Evolutionary conservation across 2,329 filamentous ascomycete genomes (phyloP).

Genomic region (Scedosporium aurantiacum): DNA sequence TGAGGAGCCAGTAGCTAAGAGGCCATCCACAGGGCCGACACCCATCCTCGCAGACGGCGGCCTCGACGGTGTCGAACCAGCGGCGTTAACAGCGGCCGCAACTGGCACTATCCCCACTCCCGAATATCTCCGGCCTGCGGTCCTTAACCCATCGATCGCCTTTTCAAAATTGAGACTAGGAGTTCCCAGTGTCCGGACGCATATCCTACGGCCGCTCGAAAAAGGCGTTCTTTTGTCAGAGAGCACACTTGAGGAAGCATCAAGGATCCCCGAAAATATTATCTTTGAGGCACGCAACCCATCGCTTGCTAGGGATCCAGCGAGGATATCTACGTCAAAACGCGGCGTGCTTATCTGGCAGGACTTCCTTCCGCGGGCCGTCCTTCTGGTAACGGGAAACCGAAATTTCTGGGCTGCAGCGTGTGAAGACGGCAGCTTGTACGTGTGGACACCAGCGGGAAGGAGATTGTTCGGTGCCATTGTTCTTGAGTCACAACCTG

Average conservation of each 20-base stretch:
- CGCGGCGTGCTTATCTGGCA: constrained; percentile 80
- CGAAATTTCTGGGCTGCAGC: constrained; percentile 84
- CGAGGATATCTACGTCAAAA: constrained; percentile 70
- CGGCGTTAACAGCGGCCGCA: constrained; percentile 47
- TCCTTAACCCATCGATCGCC: constrained; percentile 70
- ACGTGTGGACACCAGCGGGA: constrained; percentile 87
- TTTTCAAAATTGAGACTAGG: constrained; percentile 77
- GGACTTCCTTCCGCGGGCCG: constrained; percentile 77
- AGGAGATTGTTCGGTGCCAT: constrained; percentile 75
- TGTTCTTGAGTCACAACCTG: constrained; percentile 81
- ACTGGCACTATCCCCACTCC: constrained; percentile 59
- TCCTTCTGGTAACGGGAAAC: constrained; percentile 85
- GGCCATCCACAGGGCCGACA: constrained; percentile 55
- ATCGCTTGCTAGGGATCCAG: constrained; percentile 64
- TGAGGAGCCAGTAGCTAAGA: constrained; percentile 38
- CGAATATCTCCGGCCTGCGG: constrained; percentile 77
- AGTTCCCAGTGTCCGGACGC: constrained; percentile 72
- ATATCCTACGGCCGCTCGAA: constrained; percentile 75
- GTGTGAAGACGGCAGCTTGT: constrained; percentile 83
- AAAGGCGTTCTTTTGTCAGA: constrained; percentile 45
- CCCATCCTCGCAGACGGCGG: constrained; percentile 65
- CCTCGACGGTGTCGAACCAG: constrained; percentile 63
- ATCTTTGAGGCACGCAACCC: constrained; percentile 87
- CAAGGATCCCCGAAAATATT: constrained; percentile 55
- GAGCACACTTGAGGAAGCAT: constrained; percentile 46